A percentile compares a stretch with the other conserved stretches of the same genome.
phyloP scores from a whole-genome alignment of 2,329 filamentous ascomycete species.

The Xylaria digitata region DNA sequence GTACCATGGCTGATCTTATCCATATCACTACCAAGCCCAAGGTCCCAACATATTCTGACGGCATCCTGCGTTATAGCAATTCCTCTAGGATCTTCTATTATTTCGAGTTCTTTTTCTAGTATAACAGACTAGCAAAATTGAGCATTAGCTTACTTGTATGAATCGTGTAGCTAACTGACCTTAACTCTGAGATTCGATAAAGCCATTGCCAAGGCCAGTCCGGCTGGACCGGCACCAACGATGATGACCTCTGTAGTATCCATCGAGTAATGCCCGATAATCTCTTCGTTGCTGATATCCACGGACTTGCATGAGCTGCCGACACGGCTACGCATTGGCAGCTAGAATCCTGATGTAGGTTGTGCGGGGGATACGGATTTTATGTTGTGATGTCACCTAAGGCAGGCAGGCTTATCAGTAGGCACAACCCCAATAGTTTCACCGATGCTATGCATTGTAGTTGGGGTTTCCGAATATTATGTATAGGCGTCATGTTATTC shows the following conservation, averaged over 20 bases:
- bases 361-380: not conserved
- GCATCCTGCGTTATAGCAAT: conserved; percentile 44
- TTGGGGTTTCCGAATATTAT: not conserved
- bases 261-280: conserved; percentile 27
- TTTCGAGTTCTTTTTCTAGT: conserved; percentile 43
- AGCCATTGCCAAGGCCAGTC: conserved; percentile 41
- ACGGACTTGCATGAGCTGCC: not conserved
- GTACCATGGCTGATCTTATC: conserved; percentile 43
- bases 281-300: not conserved
- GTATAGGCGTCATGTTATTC: conserved; percentile 6
- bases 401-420: not conserved
- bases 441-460: not conserved
- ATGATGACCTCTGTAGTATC: conserved; percentile 45
- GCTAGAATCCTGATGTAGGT: not conserved
- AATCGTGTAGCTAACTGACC: conserved; percentile 29
- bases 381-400: not conserved
- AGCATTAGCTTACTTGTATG: not conserved
- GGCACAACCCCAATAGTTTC: not conserved
- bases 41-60: conserved; percentile 43
- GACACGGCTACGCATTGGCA: not conserved
- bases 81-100: conserved; percentile 43
- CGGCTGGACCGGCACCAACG: conserved; percentile 45
- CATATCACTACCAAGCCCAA: conserved; percentile 41
- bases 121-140: conserved; percentile 38
- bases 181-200: conserved; percentile 43